These are phyloP conservation scores for Rhynchosporium secalis DNA, from an alignment of 2,329 filamentous ascomycete genomes.

Conservation along the genomic window DNA sequence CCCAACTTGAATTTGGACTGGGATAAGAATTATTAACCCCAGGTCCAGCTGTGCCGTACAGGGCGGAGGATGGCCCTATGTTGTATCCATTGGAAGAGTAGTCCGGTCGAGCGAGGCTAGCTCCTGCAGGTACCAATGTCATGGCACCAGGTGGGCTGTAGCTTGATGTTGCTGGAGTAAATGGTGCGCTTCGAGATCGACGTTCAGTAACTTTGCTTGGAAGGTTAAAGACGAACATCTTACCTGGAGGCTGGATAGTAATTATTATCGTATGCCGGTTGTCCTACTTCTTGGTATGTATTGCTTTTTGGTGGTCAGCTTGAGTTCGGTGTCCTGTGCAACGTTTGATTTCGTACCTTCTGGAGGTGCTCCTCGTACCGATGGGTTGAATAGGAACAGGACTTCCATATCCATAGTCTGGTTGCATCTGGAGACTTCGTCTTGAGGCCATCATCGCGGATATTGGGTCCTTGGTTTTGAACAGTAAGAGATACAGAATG, in stretches of 20 bases:
- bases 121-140: slow-evolving; percentile 22
- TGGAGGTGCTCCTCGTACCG: slow-evolving; percentile 32
- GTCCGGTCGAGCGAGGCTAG: slow-evolving; percentile 33
- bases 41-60: slow-evolving; percentile 38
- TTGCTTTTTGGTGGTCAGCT: slow-evolving; percentile 36
- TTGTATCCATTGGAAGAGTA: slow-evolving; percentile 38
- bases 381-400: slow-evolving; percentile 26
- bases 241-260: slow-evolving; percentile 40
- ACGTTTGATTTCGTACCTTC: slow-evolving; percentile 37
- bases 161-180: slow-evolving; percentile 31
- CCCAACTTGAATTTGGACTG: slow-evolving; percentile 37
- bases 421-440: slow-evolving; percentile 38
- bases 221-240: slow-evolving; percentile 27
- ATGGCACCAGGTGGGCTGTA: slow-evolving; percentile 35
- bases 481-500: slow-evolving; percentile 31
- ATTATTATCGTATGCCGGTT: slow-evolving; percentile 32
- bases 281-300: slow-evolving; percentile 34
- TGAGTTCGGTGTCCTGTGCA: slow-evolving; percentile 16
- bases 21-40: slow-evolving; percentile 36
- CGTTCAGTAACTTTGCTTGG: slow-evolving; percentile 34
- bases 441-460: slow-evolving; percentile 38
- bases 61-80: slow-evolving; percentile 33
- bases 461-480: slow-evolving; percentile 23
- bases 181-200: slow-evolving; percentile 35
- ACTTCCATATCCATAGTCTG: slow-evolving; percentile 37